Evolutionary conservation across 148 eudicot genomes (phyloP).

Genomic region (Spergularia bocconei): DNA sequence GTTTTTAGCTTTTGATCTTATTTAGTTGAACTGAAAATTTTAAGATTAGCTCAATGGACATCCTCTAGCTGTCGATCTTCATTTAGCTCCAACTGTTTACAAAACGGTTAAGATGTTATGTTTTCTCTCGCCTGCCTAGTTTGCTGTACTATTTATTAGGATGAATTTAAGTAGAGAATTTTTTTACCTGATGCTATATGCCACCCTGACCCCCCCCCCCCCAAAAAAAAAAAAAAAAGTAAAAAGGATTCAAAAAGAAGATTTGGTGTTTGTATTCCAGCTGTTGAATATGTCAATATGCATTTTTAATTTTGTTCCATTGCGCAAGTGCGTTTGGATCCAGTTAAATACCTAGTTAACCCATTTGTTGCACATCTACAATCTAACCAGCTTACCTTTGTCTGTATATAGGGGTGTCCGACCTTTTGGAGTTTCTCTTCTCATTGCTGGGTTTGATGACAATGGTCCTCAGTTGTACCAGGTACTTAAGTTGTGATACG

Average conservation of each 20-base stretch:
- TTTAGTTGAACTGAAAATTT: background rate
- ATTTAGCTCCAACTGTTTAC: no score
- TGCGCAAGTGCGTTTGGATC: background rate
- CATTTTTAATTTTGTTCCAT: background rate
- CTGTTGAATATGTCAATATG: background rate
- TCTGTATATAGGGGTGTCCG: constrained; percentile 73
- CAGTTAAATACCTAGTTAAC: background rate
- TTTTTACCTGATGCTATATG: no score
- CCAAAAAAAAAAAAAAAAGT: background rate
- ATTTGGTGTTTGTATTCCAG: background rate
- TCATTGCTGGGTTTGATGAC: constrained; percentile 98
- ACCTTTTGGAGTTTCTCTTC: constrained; percentile 95
- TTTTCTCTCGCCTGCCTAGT: no score
- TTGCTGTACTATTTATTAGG: no score
- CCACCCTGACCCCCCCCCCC: no score
- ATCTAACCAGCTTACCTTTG: background rate
- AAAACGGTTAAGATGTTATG: no score
- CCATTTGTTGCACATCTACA: background rate
- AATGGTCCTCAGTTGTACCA: constrained; percentile 96
- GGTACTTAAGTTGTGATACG: constrained; percentile 38
- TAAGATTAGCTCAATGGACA: background rate
- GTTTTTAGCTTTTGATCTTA: background rate
- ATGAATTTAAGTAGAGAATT: no score
- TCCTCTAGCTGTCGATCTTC: no score
- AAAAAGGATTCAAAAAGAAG: background rate